Base-by-base conservation (phyloP, 2,329 filamentous ascomycete species). In the Monilinia fructigena region DNA sequence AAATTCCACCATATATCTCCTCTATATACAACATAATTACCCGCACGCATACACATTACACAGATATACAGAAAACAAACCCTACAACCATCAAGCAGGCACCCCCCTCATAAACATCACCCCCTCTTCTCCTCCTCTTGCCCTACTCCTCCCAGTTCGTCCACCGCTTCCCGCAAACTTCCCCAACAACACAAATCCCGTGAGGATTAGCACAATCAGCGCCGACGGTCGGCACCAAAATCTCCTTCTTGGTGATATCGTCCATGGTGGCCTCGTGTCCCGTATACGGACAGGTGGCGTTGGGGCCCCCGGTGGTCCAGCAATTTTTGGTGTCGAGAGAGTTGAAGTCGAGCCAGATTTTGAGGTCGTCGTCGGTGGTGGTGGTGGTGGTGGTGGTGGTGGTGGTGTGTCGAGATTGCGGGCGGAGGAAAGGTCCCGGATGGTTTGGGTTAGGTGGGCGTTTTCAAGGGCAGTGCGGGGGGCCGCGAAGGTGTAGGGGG, bases 401-500 rank as follows among this genome's bases (percentile, higher is more conserved):
- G n/a, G n/a, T n/a, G n/a, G n/a, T n/a, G n/a, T 75, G 4, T 73
- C 67, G 63, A 67, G 35, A 53, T 67, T 12, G 38, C 14, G 62
- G 20, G 28, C 3, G n/a, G 42, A 2, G 23, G 48, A 42, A 48
- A 62, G 35, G 3, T 16, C 7, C 1, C 1, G 73, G 47, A 70
- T 66, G 55, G 75, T 68, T 69, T 53, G 75, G 48, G 67, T 76
- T 42, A 90, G 78, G 72, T 88, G 86, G 2, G 78, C 78, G 69
- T 89, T 89, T 73, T 90, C 88, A 2, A 90, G 79, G 2, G 84
- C 82, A 0, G 86, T 89, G 48, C 85, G 81, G 0, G 88, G 87
- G 1, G 83, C 81, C 40, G 80, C 78, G 72, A 90, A 89, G 2
- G 65, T 74, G n/a, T 80, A 80, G 26, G 79, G 77, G 1, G 76